Evolutionary conservation across 1,284 basidiomycete genomes (phyloP), one percentile per base, ranked within the genome.

Genomic region (Vanrija sp.): DNA sequence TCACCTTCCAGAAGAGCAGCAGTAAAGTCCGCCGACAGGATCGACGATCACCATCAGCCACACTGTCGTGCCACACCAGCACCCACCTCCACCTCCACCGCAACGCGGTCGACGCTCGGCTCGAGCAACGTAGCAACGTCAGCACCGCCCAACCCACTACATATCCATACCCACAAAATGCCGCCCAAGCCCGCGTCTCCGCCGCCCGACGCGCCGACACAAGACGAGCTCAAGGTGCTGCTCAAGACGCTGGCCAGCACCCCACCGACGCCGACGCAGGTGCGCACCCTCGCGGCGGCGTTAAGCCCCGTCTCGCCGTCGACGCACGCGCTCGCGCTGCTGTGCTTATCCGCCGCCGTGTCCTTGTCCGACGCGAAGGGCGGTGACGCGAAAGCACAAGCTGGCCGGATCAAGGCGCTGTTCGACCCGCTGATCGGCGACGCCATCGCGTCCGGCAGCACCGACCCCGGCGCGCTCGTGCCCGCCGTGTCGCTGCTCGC

Each of bases 401-500:
- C 55, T 4, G 21, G 15, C 6, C 49, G 49, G 3, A 43, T 61
- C 42, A 55, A 58, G 45, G 9, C 8, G 0, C 26, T 54, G 3
- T 61, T 61, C 23, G 43, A 61, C 38, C 51, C 59, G 15, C 51
- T 61, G 5, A 51, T 61, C 15, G 29, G 46, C 14, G 50, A 52
- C 19, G 59, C 59, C 10, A 29, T 57, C 10, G 29, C 52, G 0
- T 7, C 34, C 18, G 54, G 45, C 9, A 15, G 55, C 2, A 21
- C 28, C 6, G 55, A 57, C 38, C 59, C 59, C 0, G 43, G 18
- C 5, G 16, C 49, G 2, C 52, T 61, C 26, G 59, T 58, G 3
- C 59, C 59, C 4, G 39, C 59, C 26, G 54, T 55, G 5, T 47
- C 46, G 5, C 64, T 75, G 5, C 52, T 72, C 14, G 51, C 66